Evolutionary conservation across 768 basidiomycete genomes (phyloP), one percentile per base, ranked within the genome.

Genomic region (Albatrellus ellisii): DNA sequence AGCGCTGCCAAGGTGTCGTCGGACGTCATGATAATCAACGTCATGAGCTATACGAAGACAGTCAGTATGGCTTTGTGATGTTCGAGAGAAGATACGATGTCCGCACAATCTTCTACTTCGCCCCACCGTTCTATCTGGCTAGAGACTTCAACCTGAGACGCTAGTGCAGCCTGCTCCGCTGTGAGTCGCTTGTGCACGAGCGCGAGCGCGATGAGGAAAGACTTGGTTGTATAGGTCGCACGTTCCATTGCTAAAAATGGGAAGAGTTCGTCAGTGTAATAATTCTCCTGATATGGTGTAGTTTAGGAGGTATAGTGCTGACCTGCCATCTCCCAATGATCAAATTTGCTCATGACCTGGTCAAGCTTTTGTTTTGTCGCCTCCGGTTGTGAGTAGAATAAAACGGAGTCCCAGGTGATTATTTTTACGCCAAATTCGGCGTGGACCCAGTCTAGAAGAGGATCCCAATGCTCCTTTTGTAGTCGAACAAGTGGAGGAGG

Each of bases 41-140:
- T 99, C 95, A 56, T 98, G 95, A 11, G 95, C 94, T 99, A n/a
- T n/a, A n/a, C n/a, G 59, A 28, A 38, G 15, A 28, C 27, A 29
- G 4, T 39, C n/a, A 22, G 26, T 25, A 37, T 38, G 31, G 45
- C 27, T 27, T 34, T 25, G 15, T 6, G 7, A n/a, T 31, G 12
- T 7, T 14, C 3, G 18, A 43, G 4, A 25, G 40, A 26, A 35
- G 11, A 17, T 4, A 18, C 18, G 36, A 21, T 12, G 25, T 24
- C 69, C 95, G 68, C 54, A 98, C 94, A 88, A 59, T 98, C 95
- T 66, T 98, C 95, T 0, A 99, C 95, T 62, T 98, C 94, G n/a
- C 95, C 95, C 95, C 95, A 99, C 37, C 79, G 72, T 60, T 92
- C 77, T 46, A 97, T 97, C 63, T 98, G 94, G 57, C 89, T 92